phyloP scores from a whole-genome alignment of 495 filamentous ascomycete species.

The Hyaloscypha variabilis region DNA sequence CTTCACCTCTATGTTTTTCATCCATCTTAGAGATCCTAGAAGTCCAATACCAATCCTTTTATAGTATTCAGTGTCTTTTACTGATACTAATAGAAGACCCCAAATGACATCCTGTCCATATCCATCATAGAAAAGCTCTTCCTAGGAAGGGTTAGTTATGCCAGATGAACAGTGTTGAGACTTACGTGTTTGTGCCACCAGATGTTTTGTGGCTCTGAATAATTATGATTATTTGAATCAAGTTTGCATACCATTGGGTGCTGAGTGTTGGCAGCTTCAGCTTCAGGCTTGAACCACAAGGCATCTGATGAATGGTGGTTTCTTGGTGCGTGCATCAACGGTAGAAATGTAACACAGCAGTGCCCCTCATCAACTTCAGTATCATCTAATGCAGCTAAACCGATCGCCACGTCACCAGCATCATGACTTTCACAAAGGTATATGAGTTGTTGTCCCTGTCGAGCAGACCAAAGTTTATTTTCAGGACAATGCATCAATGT shows the following conservation, averaged over 20 bases:
- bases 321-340: not conserved
- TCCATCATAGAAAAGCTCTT: not conserved
- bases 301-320: conserved; percentile 1
- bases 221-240: not conserved
- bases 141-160: not conserved
- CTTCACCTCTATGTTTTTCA: not conserved
- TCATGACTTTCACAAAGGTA: not conserved
- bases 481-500: not conserved
- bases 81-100: not conserved
- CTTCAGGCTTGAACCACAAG: conserved; percentile 1
- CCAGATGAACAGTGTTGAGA: not conserved
- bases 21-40: not conserved
- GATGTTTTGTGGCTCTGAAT: conserved; percentile 1
- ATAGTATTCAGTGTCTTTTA: not conserved
- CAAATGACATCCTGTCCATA: not conserved
- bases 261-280: not conserved
- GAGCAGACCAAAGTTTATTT: not conserved
- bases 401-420: not conserved
- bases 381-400: not conserved
- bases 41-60: not conserved
- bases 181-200: conserved; percentile 1
- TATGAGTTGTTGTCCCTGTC: not conserved
- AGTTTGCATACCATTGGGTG: not conserved
- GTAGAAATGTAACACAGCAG: not conserved
- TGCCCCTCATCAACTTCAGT: not conserved